Base-by-base conservation (phyloP, 1,139 yeast species). In the Debaryomyces coudertii region DNA sequence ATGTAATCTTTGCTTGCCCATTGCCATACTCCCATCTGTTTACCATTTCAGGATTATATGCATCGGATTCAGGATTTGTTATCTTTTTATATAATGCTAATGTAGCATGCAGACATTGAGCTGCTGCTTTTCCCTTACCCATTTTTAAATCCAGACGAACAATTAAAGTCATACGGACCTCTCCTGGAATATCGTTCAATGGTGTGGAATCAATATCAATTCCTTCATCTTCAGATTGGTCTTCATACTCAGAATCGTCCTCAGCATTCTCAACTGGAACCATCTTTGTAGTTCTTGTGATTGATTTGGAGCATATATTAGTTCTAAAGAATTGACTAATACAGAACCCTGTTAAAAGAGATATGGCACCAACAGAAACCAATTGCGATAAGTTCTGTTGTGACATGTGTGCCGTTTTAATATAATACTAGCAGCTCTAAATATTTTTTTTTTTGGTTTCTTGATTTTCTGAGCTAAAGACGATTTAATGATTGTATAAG, bases 61-160 rank as follows among this genome's bases (percentile, higher is more conserved):
- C 83, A 4, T 71, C 76, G 7, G 76, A 67, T 7, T 77, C 69
- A 5, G 80, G 76, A 33, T 78, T 73, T 22, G 79, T 70, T 62
- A 90, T 87, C 51, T 84, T 74, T 60, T 87, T 85, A 66, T 88
- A 93, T 54, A 95, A 82, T 0, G 95, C 93, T 40, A 93, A 75
- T 0, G 99, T 95, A n/a, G 99, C 99, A 69, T 93, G 99, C 43
- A 90, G 86, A 64, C 98, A 92, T 65, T 93, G 99, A 1, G 99
- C 99, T 1, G 98, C 98, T 1, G 89, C 87, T 63, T 95, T 95
- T 29, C 99, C 99, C 66, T 90, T 90, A 39, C 88, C 85, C 99
- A 93, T 93, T 46, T 83, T 85, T 52, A 93, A 71, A 63, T 93
- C 99, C 37, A 87, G 89, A 49, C 99, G 82, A 1, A 93, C 92